These are phyloP conservation scores for Xylaria sp. DNA, from an alignment of 2,329 filamentous ascomycete genomes.

Conservation along the genomic window DNA sequence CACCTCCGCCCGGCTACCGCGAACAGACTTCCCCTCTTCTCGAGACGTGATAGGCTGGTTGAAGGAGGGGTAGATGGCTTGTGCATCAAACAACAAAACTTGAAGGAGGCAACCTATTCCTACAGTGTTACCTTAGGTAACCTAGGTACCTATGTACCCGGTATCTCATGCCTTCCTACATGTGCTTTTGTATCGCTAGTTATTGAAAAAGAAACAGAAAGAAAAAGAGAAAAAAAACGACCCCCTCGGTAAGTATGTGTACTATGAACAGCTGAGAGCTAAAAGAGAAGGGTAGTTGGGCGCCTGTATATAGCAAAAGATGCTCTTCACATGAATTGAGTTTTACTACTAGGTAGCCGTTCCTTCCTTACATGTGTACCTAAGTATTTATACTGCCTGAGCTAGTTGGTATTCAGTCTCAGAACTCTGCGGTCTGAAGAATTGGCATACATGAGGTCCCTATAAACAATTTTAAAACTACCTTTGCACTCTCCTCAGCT, in stretches of 20 bases:
- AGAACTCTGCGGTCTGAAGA: neutral
- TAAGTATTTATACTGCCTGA: neutral
- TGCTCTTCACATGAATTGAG: neutral
- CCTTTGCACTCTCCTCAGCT: conserved; percentile 14
- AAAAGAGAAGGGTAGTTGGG: neutral
- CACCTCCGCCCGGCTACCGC: conserved; percentile 38
- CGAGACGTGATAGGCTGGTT: conserved; percentile 33
- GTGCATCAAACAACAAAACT: conserved; percentile 25
- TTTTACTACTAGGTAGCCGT: neutral
- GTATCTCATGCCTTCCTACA: no score
- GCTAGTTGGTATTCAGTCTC: neutral
- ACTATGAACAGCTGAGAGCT: neutral
- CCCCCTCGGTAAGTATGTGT: neutral
- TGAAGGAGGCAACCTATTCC: conserved; percentile 21
- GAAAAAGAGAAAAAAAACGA: no score
- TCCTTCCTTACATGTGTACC: neutral
- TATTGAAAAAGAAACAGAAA: no score
- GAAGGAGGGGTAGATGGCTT: conserved; percentile 38
- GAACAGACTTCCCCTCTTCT: conserved; percentile 23
- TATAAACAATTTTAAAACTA: conserved; percentile 23
- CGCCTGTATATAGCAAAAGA: neutral
- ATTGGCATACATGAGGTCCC: neutral
- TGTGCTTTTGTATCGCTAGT: no score
- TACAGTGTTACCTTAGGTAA: neutral
- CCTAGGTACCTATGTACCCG: neutral